Evolutionary conservation across 1,284 basidiomycete genomes (phyloP), one percentile per base, ranked within the genome.

Genomic region (Ceratobasidium sp.): DNA sequence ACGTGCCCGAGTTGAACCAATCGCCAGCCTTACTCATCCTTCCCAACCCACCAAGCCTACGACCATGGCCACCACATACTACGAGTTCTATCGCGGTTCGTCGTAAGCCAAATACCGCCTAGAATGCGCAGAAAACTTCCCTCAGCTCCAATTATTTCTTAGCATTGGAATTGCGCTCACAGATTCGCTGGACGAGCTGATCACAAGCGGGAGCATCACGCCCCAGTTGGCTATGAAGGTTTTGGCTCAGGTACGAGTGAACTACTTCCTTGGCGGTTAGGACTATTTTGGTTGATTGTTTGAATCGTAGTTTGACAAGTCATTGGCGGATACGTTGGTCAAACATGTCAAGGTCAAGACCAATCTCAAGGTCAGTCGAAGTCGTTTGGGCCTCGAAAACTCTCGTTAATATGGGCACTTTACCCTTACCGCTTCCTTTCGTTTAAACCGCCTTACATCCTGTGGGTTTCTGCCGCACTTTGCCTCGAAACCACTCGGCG

Each of bases 151-250:
- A 33, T 30, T 38, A 27, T 30, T 12, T 23, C 71, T 18, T 78
- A 99, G 97, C 81, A 96, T 99, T 85, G 97, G 97, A 57, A 96
- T 97, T 89, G 96, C 97, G 64, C 89, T 99, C 77, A 98, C 97
- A n/a, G 97, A 99, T 88, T 96, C 97, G 80, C 91, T 99, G 81
- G 97, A 99, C 86, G 97, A 99, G 87, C 91, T 99, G 79, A 99
- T 99, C 83, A 98, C 97, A 70, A 95, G 94, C 81, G 97, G 97
- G 1, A 93, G 96, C 78, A 99, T 99, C 82, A 98, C 97, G 27
- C 97, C 98, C 1, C 97, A 99, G 86, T 86, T 99, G 79, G 97
- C 97, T 16, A 96, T 99, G 94, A 95, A 97, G 84, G 96, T 99
- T 8, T 86, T 99, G 77, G 95, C 95, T 84, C 96, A 98, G 93